These are phyloP conservation scores for Coniochaeta ligniaria DNA, from an alignment of 2,329 filamentous ascomycete species.

Conservation along the genomic window DNA sequence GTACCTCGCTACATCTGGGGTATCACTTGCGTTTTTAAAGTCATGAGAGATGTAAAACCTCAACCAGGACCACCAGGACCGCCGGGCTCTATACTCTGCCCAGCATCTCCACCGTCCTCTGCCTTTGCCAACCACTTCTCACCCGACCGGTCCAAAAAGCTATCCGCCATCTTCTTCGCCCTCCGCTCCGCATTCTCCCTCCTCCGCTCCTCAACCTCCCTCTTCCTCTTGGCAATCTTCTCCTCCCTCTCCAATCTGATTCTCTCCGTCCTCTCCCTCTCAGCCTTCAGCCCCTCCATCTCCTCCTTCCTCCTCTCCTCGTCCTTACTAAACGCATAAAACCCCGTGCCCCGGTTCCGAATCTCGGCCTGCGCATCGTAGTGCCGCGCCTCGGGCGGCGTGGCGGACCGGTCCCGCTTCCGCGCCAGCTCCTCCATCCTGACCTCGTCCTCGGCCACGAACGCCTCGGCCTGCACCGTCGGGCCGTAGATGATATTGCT, in stretches of 20 bases:
- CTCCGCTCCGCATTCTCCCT: slow-evolving; percentile 51
- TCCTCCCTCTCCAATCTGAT: slow-evolving; percentile 48
- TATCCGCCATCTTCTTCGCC: slow-evolving; percentile 63
- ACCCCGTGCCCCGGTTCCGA: slow-evolving; percentile 80
- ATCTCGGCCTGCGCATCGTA: slow-evolving; percentile 84
- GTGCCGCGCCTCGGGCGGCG: slow-evolving; percentile 72
- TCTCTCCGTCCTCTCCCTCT: slow-evolving; percentile 62
- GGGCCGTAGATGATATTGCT: slow-evolving; percentile 75
- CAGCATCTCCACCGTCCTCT: not conserved
- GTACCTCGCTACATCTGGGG: not conserved
- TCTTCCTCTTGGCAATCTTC: slow-evolving; percentile 49
- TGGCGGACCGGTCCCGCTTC: slow-evolving; percentile 71
- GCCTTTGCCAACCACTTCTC: slow-evolving; percentile 3
- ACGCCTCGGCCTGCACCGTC: slow-evolving; percentile 75
- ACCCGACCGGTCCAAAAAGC: slow-evolving; percentile 57
- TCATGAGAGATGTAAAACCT: not conserved
- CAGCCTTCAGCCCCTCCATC: slow-evolving; percentile 66
- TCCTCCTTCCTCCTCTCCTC: slow-evolving; percentile 57
- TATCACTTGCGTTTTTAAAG: not conserved
- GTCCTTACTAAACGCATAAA: slow-evolving; percentile 82
- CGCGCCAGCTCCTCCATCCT: slow-evolving; percentile 73
- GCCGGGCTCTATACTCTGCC: too few relatives aligned
- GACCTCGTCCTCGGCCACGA: slow-evolving; percentile 64
- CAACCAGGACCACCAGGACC: not conserved
- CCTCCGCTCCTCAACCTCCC: slow-evolving; percentile 53